phyloP scores from a whole-genome alignment of 495 filamentous ascomycete species.

The Lepidopterella palustris region DNA sequence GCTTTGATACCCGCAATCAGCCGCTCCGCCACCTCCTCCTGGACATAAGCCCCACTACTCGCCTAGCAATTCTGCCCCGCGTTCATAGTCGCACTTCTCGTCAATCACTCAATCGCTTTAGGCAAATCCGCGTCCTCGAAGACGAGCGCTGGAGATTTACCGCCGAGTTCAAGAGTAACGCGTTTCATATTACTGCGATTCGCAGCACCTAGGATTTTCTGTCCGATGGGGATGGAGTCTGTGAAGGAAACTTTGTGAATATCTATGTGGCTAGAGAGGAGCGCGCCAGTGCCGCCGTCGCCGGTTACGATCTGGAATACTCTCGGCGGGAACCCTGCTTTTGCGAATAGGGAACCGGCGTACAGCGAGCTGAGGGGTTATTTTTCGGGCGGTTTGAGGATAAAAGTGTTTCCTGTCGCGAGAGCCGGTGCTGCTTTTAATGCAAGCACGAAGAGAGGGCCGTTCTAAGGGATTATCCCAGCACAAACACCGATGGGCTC shows the following conservation, averaged over 20 bases:
- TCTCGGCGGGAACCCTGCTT: conserved; percentile 23
- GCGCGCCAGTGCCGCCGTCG: neutral
- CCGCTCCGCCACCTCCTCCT: neutral
- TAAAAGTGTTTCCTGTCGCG: conserved; percentile 35
- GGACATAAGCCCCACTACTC: neutral
- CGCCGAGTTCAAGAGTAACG: neutral
- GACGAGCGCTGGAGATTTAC: neutral
- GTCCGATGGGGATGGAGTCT: neutral
- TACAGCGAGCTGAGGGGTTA: conserved; percentile 26
- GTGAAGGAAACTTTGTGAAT: neutral
- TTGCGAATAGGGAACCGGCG: conserved; percentile 28
- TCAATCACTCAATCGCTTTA: neutral
- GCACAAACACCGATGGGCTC: conserved; percentile 36
- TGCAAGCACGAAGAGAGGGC: conserved; percentile 25
- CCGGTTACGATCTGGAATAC: neutral
- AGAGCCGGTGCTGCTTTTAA: conserved; percentile 36
- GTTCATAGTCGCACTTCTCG: neutral
- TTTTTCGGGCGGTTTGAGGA: conserved; percentile 35
- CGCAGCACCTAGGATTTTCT: neutral
- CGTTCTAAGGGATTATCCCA: conserved; percentile 37
- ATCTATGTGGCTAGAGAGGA: neutral
- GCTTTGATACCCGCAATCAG: neutral
- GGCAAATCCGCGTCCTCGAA: neutral
- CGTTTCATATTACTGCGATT: neutral
- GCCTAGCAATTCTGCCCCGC: neutral